Evolutionary conservation across 2,329 filamentous ascomycete species (phyloP), one percentile per base, ranked within the genome.

Genomic region (Xylaria sp.): DNA sequence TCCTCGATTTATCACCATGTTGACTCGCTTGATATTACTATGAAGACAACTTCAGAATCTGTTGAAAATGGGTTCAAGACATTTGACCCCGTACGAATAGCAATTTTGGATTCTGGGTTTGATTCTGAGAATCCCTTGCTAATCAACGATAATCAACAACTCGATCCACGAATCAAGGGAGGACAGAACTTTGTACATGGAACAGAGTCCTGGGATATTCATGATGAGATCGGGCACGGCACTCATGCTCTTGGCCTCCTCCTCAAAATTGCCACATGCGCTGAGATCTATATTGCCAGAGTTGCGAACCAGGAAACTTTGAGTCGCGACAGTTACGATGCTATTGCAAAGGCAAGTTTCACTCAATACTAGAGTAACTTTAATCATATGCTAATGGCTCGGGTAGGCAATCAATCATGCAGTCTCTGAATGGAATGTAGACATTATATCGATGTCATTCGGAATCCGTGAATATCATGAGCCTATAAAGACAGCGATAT

Each of bases 391-490:
- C 54, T 65, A 42, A 65, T 26, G 4, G 28, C 15, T 20, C 13
- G n/a, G 1, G 3, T 9, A 65, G 63, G 56, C 63, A 2, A 65
- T 65, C 13, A 38, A 65, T 6, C 26, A 60, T 23, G 44, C 63
- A 3, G 56, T 65, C 3, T 15, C 6, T 1, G 23, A 56, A 48
- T 65, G 63, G 54, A 60, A 65, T 1, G 63, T 60, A 2, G 56
- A 65, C 13, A 60, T 65, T 53, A 65, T 65, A 53, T 65, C 63
- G 2, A 65, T 65, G 63, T 65, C 63, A 17, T 65, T 65, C 11
- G 63, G 63, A 0, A 53, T 60, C 11, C 33, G 44, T 9, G 54
- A 59, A 44, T 42, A 65, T 17, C 4, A 42, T 13, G 54, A 65
- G 4, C 15, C 48, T 6, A 59, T 59, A 3, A 51, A 44, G 5